Percentiles rank a stretch among this genome's conserved stretches.
Conservation (phyloP, 1,284 basidiomycete genomes). For the Blastosporella zonata region DNA sequence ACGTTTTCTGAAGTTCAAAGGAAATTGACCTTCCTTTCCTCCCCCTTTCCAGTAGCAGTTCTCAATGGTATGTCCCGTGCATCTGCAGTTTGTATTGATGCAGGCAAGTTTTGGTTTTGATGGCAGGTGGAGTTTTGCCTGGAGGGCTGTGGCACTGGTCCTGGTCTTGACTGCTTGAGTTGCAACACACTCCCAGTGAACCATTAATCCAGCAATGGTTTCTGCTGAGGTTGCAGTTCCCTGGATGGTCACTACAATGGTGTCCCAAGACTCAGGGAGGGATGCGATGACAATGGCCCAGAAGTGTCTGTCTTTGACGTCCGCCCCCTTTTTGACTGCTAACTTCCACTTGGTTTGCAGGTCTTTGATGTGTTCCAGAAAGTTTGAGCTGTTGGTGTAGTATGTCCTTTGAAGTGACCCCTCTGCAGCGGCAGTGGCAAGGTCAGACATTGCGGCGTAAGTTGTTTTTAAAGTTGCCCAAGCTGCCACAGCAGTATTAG, state of each 20-base stretch:
- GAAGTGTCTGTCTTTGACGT: constrained; percentile 18
- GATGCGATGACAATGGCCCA: constrained; percentile 20
- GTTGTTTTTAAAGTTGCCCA: constrained; percentile 16
- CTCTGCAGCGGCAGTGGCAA: constrained; percentile 8
- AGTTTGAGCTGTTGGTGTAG: constrained; percentile 11
- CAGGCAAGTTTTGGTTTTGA: constrained; percentile 6
- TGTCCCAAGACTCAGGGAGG: constrained; percentile 19
- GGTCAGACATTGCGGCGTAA: constrained; percentile 5
- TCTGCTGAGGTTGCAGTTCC: constrained; percentile 10
- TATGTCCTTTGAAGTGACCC: constrained; percentile 4
- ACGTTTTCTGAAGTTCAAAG: constrained; percentile 11
- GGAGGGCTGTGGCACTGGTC: constrained; percentile 2
- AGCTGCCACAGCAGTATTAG: constrained; percentile 15
- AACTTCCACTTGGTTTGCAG: constrained; percentile 16
- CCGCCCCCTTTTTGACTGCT: constrained; percentile 16
- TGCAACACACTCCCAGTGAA: constrained; percentile 14
- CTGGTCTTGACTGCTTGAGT: not conserved
- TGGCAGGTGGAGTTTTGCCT: not conserved
- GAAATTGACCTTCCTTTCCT: constrained; percentile 29
- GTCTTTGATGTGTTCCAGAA: constrained; percentile 14
- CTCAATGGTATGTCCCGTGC: constrained; percentile 19
- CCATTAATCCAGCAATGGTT: constrained; percentile 12
- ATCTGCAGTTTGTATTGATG: constrained; percentile 14
- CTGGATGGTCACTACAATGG: constrained; percentile 16
- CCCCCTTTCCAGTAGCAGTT: constrained; percentile 27